Percentiles rank a stretch among this genome's conserved stretches.
Conservation (phyloP, 169 alveolate genomes). For the Pseudocohnilembus persalinus region DNA sequence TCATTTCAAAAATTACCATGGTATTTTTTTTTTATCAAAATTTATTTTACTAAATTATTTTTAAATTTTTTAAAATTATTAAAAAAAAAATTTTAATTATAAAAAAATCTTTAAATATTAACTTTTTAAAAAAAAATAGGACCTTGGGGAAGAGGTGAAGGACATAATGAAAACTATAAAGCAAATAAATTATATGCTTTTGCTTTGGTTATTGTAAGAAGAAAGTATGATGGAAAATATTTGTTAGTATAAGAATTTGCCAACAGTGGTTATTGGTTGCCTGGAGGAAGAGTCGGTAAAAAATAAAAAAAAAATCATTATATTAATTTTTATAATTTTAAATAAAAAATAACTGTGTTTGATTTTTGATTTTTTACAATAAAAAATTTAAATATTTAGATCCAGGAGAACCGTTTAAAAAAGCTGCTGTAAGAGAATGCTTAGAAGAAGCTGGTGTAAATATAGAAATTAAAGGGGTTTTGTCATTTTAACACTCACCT, state of each 20-base stretch:
- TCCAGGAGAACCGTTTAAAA: conserved; percentile 53
- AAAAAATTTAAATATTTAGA: too few relatives aligned
- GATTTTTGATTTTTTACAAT: background rate
- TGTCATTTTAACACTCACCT: background rate
- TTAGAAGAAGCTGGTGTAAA: conserved; percentile 62
- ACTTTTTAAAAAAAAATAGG: background rate
- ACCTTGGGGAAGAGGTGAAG: background rate
- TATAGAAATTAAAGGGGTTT: conserved; percentile 50
- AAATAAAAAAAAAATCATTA: too few relatives aligned
- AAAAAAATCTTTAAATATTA: too few relatives aligned
- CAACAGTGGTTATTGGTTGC: background rate
- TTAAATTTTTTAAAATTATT: too few relatives aligned
- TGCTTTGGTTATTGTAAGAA: background rate
- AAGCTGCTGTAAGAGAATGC: conserved; percentile 64
- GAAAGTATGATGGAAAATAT: background rate
- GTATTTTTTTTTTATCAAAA: background rate
- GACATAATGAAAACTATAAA: background rate
- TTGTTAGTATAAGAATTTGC: background rate
- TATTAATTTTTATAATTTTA: too few relatives aligned
- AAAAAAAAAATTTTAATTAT: too few relatives aligned
- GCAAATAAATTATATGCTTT: background rate
- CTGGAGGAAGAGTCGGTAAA: background rate
- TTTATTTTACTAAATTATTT: too few relatives aligned
- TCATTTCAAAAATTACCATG: background rate
- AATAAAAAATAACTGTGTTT: background rate